Percentiles rank a stretch among this genome's conserved stretches.
phyloP scores from a whole-genome alignment of 73 alveolate genomes.

The Paramecium pentaurelia region DNA sequence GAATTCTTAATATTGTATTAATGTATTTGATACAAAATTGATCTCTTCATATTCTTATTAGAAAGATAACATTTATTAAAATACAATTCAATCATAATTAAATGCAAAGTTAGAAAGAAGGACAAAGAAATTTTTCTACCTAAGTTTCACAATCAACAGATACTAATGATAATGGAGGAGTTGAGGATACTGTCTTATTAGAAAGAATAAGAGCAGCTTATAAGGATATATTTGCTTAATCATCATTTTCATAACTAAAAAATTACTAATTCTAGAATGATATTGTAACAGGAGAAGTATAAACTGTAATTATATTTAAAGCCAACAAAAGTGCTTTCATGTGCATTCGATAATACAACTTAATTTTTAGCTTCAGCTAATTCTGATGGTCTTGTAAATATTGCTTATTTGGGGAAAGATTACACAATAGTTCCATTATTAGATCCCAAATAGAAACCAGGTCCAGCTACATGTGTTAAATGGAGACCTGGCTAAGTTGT shows the following conservation, averaged over 20 bases:
- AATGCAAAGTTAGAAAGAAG: background rate
- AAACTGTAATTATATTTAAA: background rate
- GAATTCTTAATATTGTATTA: background rate
- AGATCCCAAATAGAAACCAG: slow-evolving; percentile 45
- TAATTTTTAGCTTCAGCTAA: slow-evolving; percentile 6
- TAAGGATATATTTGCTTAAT: background rate
- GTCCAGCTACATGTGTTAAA: slow-evolving; percentile 55
- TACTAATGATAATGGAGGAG: background rate
- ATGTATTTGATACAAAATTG: background rate
- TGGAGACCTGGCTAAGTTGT: slow-evolving; percentile 56
- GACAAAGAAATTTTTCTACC: background rate
- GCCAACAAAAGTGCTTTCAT: slow-evolving; percentile 15
- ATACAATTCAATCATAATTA: background rate
- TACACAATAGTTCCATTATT: background rate
- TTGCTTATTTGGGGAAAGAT: background rate
- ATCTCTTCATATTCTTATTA: background rate
- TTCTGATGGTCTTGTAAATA: slow-evolving; percentile 25
- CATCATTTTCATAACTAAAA: background rate
- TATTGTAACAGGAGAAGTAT: slow-evolving; percentile 3
- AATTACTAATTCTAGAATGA: slow-evolving; percentile 9
- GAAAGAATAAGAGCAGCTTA: background rate
- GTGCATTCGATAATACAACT: slow-evolving; percentile 17
- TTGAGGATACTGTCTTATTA: background rate
- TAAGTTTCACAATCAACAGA: slow-evolving; percentile 13
- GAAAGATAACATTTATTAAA: background rate